phyloP scores from a whole-genome alignment of 2,329 filamentous ascomycete genomes.

The Xylariaceae sp. region DNA sequence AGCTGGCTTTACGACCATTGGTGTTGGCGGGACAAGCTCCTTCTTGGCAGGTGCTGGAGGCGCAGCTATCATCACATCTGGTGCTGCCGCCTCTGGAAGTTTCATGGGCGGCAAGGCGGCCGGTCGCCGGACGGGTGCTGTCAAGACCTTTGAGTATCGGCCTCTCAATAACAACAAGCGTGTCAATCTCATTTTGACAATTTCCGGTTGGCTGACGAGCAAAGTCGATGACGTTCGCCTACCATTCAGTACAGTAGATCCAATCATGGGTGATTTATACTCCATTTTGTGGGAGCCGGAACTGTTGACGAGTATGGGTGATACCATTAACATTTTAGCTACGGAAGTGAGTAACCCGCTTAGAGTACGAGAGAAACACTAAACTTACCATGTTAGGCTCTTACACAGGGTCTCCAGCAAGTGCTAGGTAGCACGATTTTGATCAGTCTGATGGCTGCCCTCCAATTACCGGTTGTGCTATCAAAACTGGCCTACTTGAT shows the following conservation, averaged over 20 bases:
- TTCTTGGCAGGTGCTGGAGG: conserved; percentile 91
- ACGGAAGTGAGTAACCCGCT: conserved; percentile 67
- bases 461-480: conserved; percentile 86
- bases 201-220: conserved; percentile 97
- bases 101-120: conserved; percentile 82
- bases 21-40: conserved; percentile 78
- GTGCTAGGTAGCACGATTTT: conserved; percentile 86
- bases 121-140: conserved; percentile 80
- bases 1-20: conserved; percentile 91
- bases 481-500: conserved; percentile 95
- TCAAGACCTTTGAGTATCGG: conserved; percentile 94
- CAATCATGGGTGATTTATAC: conserved; percentile 97
- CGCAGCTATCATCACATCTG: conserved; percentile 88
- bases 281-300: conserved; percentile 97
- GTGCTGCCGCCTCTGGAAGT: conserved; percentile 78
- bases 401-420: conserved; percentile 95
- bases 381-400: conserved; percentile 54
- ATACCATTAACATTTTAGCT: conserved; percentile 95
- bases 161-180: conserved; percentile 97
- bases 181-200: conserved; percentile 89
- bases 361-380: background rate
- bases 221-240: conserved; percentile 94
- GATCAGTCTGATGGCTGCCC: conserved; percentile 81
- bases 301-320: conserved; percentile 95
- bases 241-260: conserved; percentile 93